Base-by-base conservation (phyloP, 2,329 filamentous ascomycete genomes). In the Claviceps cyperi region DNA sequence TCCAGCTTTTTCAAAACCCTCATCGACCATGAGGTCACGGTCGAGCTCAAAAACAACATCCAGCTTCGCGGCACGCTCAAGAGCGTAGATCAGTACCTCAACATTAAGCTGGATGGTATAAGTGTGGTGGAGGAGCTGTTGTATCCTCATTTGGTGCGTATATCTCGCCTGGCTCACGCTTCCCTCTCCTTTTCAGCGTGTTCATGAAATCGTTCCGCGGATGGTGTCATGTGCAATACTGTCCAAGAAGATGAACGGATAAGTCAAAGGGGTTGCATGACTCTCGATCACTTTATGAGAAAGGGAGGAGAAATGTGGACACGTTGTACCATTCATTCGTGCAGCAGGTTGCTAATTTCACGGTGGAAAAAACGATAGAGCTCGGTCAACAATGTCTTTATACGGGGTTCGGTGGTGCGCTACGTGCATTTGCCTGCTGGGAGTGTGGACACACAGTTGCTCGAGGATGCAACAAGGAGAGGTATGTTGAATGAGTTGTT, bases 11-110 rank as follows among this genome's bases (percentile, higher is more conserved):
- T 97, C 81, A 97, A 97, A 70, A 97, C 91, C 49, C 85, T 97
- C 62, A 94, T 96, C 66, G 92, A 96, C 74, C 85, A 92, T 59
- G 83, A 94, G 74, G 90, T 98, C 63, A 97, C 90, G 45, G 89
- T 98, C 65, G 92, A 98, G 74, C 86, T 98, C 67, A 98, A 98
- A 73, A 98, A 98, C 68, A 92, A 98, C 71, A 94, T 98, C 60
- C 89, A 90, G 65, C 94, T 98, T 66, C 86, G 87, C 60, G 92
- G 92, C 57, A 94, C 84, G 37, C 77, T 98, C 58, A 98, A 97
- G 75, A 94, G 86, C 63, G 91, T 98, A 58, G 92, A 98, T 66
- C 92, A 97, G 73, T 98, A 94, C 70, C 80, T 98, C 63, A 98
- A 98, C 72, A 96, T 98, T 72, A 97, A 97, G 75, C 80, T 98